Percentiles rank a stretch among this genome's conserved stretches.
These are phyloP conservation scores for Tricholoma furcatifolium DNA, from an alignment of 768 basidiomycete species.

Conservation along the genomic window DNA sequence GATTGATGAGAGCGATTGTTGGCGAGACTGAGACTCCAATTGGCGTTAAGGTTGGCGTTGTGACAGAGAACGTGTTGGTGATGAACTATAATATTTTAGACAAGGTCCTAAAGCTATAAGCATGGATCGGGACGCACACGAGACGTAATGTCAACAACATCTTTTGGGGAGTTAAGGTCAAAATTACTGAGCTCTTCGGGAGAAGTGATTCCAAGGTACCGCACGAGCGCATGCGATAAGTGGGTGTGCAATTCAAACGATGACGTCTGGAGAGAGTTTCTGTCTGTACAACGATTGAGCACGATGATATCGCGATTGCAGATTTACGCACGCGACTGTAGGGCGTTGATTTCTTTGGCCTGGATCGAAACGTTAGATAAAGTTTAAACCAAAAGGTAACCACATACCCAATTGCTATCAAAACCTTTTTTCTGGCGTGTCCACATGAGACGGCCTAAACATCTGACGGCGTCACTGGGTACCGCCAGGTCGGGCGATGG, in stretches of 20 bases:
- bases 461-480: slow-evolving; percentile 79
- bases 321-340: slow-evolving; percentile 67
- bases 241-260: slow-evolving; percentile 60
- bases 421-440: slow-evolving; percentile 52
- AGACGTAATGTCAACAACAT: slow-evolving; percentile 73
- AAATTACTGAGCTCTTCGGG: slow-evolving; percentile 58
- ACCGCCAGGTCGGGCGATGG: slow-evolving; percentile 45
- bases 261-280: slow-evolving; percentile 46
- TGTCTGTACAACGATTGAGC: slow-evolving; percentile 42
- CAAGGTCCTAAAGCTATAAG: neutral
- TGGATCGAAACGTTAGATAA: slow-evolving; percentile 21
- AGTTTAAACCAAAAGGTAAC: neutral
- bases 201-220: slow-evolving; percentile 61
- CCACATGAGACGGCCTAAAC: slow-evolving; percentile 77
- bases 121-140: slow-evolving; percentile 41
- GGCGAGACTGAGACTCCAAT: slow-evolving; percentile 88
- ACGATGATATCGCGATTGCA: neutral
- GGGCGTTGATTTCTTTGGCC: slow-evolving; percentile 61
- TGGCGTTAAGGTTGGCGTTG: slow-evolving; percentile 73
- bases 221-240: slow-evolving; percentile 72
- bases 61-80: slow-evolving; percentile 88
- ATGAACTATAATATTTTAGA: slow-evolving; percentile 57
- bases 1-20: slow-evolving; percentile 76
- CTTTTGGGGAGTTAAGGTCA: slow-evolving; percentile 54
- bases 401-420: slow-evolving; percentile 56